These are phyloP conservation scores for Pichia sp. DNA, from an alignment of 1,139 yeast species.

Conservation along the genomic window DNA sequence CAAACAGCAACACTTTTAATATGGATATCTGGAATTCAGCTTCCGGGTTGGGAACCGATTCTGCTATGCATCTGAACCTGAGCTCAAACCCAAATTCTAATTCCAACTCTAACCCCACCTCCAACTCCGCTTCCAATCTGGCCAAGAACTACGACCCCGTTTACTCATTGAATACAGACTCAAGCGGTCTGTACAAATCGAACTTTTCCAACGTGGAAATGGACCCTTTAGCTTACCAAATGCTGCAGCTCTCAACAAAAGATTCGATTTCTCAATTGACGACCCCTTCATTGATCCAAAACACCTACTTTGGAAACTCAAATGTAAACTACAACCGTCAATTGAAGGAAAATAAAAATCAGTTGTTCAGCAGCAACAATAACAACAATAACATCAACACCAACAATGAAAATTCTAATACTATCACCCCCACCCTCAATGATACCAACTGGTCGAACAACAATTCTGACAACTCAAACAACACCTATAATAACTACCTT, in stretches of 20 bases:
- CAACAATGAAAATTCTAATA: constrained; percentile 2
- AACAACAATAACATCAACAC: background rate
- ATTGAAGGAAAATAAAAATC: constrained; percentile 9
- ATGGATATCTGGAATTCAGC: constrained; percentile 13
- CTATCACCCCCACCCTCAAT: background rate
- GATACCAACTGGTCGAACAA: constrained; percentile 8
- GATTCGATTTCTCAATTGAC: constrained; percentile 15
- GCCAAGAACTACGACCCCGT: constrained; percentile 10
- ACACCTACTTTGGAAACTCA: constrained; percentile 16
- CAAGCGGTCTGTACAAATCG: constrained; percentile 15
- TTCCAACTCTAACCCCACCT: constrained; percentile 2
- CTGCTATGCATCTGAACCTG: background rate
- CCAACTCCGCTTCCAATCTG: constrained; percentile 2
- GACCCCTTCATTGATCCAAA: constrained; percentile 17
- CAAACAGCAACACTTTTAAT: background rate
- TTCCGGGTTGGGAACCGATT: background rate
- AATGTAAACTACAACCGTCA: constrained; percentile 16
- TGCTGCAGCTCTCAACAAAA: constrained; percentile 23
- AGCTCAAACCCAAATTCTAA: background rate
- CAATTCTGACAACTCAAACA: background rate
- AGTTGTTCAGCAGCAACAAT: background rate
- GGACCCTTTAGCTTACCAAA: constrained; percentile 28
- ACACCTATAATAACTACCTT: constrained; percentile 10
- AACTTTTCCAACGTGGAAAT: constrained; percentile 24
- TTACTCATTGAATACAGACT: constrained; percentile 12